Conservation (phyloP, 2,329 filamentous ascomycete species). For the Colletotrichum paranaense region DNA sequence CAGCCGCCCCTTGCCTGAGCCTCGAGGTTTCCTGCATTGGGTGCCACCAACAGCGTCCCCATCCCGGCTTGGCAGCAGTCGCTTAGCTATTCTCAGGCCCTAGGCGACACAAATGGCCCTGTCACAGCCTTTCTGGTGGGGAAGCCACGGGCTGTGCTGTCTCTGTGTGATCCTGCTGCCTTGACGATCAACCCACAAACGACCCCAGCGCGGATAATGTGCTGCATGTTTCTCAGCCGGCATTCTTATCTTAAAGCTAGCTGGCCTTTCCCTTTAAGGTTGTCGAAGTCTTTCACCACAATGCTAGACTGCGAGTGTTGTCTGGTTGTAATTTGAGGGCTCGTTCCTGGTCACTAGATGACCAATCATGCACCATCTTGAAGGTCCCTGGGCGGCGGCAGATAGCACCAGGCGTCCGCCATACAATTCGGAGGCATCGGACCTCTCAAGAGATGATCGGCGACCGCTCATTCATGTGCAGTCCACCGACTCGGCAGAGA, state of each 20-base stretch:
- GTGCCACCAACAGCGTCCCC: background rate
- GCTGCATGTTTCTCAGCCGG: background rate
- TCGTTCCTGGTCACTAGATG: background rate
- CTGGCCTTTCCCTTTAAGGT: background rate
- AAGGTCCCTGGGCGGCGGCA: background rate
- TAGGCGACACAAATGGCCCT: background rate
- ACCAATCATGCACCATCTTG: background rate
- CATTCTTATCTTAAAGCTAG: background rate
- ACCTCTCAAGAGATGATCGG: background rate
- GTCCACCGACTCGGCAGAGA: background rate
- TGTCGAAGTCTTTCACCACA: background rate
- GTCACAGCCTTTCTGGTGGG: background rate
- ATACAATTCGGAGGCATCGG: background rate
- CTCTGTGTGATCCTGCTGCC: background rate
- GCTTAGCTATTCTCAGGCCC: background rate
- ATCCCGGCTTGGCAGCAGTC: slow-evolving; percentile 1
- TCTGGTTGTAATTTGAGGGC: background rate
- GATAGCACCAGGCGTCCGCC: background rate
- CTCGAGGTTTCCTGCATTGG: background rate
- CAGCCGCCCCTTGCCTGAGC: background rate
- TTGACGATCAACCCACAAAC: slow-evolving; percentile 3
- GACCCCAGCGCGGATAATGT: background rate
- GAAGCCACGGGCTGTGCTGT: background rate
- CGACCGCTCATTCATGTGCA: background rate
- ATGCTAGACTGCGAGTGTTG: background rate